A percentile compares a stretch with the other conserved stretches of the same genome.
These are phyloP conservation scores for Penicillium paradoxum DNA, from an alignment of 495 filamentous ascomycete species.

Conservation along the genomic window DNA sequence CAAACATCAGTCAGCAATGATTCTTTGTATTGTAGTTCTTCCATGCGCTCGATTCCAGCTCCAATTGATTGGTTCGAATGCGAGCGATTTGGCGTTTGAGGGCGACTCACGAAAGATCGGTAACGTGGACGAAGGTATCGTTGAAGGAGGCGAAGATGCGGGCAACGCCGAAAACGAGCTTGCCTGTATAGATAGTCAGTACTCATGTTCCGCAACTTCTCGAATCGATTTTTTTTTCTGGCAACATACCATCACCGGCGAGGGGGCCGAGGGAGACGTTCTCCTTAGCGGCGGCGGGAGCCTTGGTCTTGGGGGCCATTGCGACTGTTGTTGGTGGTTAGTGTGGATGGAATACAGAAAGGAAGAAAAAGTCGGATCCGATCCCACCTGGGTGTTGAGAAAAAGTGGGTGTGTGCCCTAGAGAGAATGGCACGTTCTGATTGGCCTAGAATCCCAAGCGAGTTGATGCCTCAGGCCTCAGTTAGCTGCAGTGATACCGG, in stretches of 20 bases:
- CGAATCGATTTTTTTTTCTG: not conserved
- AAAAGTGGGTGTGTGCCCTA: conserved; percentile 47
- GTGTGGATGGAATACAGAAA: conserved; percentile 44
- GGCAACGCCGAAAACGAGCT: conserved; percentile 97
- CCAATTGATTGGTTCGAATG: conserved; percentile 2
- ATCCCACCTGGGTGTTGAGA: conserved; percentile 13
- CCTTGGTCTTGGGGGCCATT: conserved; percentile 79
- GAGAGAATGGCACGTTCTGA: conserved; percentile 17
- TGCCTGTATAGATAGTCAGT: conserved; percentile 50
- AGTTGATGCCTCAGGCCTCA: conserved; percentile 20
- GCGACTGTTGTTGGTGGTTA: conserved; percentile 41
- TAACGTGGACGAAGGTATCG: conserved; percentile 98
- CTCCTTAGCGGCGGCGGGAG: conserved; percentile 72
- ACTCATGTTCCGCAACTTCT: not conserved
- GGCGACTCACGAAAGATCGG: conserved; percentile 85
- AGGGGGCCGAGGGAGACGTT: conserved; percentile 98
- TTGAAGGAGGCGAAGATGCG: conserved; percentile 99
- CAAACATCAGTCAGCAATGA: conserved; percentile 58
- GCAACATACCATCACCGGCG: conserved; percentile 71
- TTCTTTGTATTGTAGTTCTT: not conserved
- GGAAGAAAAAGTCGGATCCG: conserved; percentile 19
- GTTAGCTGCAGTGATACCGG: not conserved
- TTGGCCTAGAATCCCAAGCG: conserved; percentile 35
- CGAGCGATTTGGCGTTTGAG: not conserved
- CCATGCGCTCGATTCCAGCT: not conserved